phyloP scores from a whole-genome alignment of 768 basidiomycete genomes.

The Podaxis mareebaensis region DNA sequence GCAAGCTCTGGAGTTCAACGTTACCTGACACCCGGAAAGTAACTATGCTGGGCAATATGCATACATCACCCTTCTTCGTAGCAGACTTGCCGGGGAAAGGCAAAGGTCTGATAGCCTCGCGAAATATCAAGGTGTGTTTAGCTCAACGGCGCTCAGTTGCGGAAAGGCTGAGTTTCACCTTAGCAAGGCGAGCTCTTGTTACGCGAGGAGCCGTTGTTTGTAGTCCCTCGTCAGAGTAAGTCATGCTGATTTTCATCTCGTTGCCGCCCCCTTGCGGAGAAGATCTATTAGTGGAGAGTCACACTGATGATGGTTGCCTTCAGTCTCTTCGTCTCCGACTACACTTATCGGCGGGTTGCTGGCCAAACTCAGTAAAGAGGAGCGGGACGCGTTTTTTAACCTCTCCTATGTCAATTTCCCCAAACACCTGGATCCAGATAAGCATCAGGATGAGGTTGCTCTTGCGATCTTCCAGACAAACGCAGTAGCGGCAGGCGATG shows the following conservation, averaged over 20 bases:
- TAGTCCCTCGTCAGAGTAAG: conserved; percentile 51
- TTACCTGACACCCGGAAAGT: neutral
- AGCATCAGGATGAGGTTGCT: conserved; percentile 45
- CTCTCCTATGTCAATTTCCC: conserved; percentile 61
- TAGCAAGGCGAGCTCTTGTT: conserved; percentile 64
- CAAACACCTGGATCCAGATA: conserved; percentile 34
- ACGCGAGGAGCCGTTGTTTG: conserved; percentile 54
- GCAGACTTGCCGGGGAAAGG: conserved; percentile 55
- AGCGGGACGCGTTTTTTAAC: conserved; percentile 47
- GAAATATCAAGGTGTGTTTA: conserved; percentile 47
- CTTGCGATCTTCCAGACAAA: conserved; percentile 71
- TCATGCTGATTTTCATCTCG: conserved; percentile 8
- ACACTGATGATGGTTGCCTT: conserved; percentile 3
- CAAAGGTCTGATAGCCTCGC: conserved; percentile 51
- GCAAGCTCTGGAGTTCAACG: neutral
- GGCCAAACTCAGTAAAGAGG: conserved; percentile 28
- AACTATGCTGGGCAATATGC: neutral
- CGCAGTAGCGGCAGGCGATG: conserved; percentile 53
- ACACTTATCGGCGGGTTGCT: conserved; percentile 41
- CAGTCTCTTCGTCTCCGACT: conserved; percentile 48
- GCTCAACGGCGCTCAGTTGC: neutral
- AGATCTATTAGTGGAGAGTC: neutral
- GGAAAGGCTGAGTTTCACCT: conserved; percentile 1
- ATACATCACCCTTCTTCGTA: conserved; percentile 27
- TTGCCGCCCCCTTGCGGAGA: neutral